Base-by-base conservation (phyloP, 257 asterid species). In the Nicotiana otophora region DNA sequence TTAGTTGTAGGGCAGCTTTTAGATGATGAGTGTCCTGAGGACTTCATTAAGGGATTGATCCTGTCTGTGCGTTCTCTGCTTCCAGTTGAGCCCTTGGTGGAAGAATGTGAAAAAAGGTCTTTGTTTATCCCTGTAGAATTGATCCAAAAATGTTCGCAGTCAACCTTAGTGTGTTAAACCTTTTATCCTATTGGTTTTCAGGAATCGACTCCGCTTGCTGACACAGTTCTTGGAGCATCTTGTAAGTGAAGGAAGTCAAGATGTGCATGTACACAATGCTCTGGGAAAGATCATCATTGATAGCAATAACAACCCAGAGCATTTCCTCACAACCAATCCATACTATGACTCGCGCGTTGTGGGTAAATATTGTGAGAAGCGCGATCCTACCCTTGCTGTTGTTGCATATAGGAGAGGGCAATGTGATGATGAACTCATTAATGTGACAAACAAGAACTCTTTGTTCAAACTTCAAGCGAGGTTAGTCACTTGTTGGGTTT, bases 231-330 rank as follows among this genome's bases (percentile, higher is more conserved):
- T 96, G 95, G 99, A 96, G 95, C 98, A 94, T 90, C 99, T 96
- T 85, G 99, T 96, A 93, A 94, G 98, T 70, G 99, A 96, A 89
- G 99, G 99, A 86, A 94, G 98, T 88, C 98, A 96, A 87, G 99
- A 96, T 87, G 99, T 96, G 61, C 99, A 96, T 82, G 99, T 96
- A 53, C 99, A 96, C 91, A 96, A 96, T 86, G 98, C 98, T 77
- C 89, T 96, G 90, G 99, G 99, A 81, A 96, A 96, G 92, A 96
- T 96, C 88, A 94, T 96, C 72, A 96, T 96, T 79, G 99, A 96
- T 75, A 95, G 98, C 90, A 96, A 96, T 85, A 96, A 96, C 90
- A 96, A 96, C 74, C 97, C 99, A 4, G 99, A 96, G 89, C 99
- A 96, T 86, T 96, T 96, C 89, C 98, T 96, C 83, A 96, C 98